Base-by-base conservation (phyloP, 2,329 filamentous ascomycete species). In the Trichoderma sp. region DNA sequence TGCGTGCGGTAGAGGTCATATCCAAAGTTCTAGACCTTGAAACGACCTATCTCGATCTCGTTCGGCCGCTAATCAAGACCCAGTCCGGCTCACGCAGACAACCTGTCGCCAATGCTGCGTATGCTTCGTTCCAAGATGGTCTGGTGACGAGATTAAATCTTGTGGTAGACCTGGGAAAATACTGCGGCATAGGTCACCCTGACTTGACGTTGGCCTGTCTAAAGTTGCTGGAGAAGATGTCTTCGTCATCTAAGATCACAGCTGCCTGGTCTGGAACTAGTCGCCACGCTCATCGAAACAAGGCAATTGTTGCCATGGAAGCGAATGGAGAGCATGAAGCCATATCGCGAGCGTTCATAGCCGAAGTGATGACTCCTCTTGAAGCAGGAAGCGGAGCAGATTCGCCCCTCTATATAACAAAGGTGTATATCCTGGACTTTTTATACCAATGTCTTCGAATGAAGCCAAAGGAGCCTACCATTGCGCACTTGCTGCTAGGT, bases 41-140 rank as follows among this genome's bases (percentile, higher is more conserved):
- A 76, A 87, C 93, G 17, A 98, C 94, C 0, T 99, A 97, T 76
- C 85, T 96, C 50, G 90, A 98, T 75, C 88, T 99, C 63, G 91
- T 98, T 17, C 88, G 91, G 64, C 93, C 94, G 3, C 79, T 92
- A 12, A 84, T 97, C 72, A 92, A 91, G 75, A 83, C 85, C 37
- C 87, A 92, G 67, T 81, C 86, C 22, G 85, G 84, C 32, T 82
- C 85, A 57, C 85, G 87, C 60, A 83, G 86, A 32, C 80, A 83
- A 9, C 84, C 86, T 4, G 89, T 95, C 25, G 86, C 90, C 0
- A 80, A 81, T 59, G 87, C 90, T 6, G 89, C 92, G 0, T 91
- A 94, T 72, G 85, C 91, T n/a, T 94, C 91, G 0, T 94, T 99
- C 73, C 94, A 98, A 76, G 96, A 99, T 74, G 93, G 92, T 8